Evolutionary conservation across 495 filamentous ascomycete genomes (phyloP), one percentile per base, ranked within the genome.

Genomic region (Aspergillus biplanus): DNA sequence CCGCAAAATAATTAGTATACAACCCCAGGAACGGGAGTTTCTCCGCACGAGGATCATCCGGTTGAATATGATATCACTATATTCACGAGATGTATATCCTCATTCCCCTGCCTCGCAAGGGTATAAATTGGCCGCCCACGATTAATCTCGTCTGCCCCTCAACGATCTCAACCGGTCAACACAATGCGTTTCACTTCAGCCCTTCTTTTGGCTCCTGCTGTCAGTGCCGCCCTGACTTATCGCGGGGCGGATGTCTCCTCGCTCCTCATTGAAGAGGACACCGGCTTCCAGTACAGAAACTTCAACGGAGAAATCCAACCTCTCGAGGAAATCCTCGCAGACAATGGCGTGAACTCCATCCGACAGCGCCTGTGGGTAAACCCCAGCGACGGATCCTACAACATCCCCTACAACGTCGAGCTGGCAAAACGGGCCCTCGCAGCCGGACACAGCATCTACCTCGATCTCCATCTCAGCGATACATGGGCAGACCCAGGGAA

Each of bases 241-340:
- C 86, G 83, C 65, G 89, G 89, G 3, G 87, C 88, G 2, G 90
- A 92, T 71, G 90, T 90, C 82, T 90, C 88, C 5, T 92, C 89
- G 0, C 77, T 90, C 2, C 66, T 85, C 5, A 73, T 92, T 3
- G 85, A 89, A 65, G 90, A 92, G 70, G 77, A 80, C 7, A 72
- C 79, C 1, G 89, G 87, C 0, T 76, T 84, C 49, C 74, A 75
- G 0, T 92, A 89, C 74, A 88, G 83, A 68, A 85, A 82, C 54
- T 62, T 74, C 0, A 78, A 77, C 54, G 86, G 88, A 12, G 72
- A 74, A 6, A 72, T 72, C 0, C 76, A 86, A 65, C 71, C 83
- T 1, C 76, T 91, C 1, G 90, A 92, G 63, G 78, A 72, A 4
- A 91, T 92, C 57, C 71, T 91, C 2, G 83, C 79, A 11, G 80